Percentiles rank a stretch among this genome's conserved stretches.
phyloP scores from a whole-genome alignment of 306 rosid species.

The Argentina anserina region DNA sequence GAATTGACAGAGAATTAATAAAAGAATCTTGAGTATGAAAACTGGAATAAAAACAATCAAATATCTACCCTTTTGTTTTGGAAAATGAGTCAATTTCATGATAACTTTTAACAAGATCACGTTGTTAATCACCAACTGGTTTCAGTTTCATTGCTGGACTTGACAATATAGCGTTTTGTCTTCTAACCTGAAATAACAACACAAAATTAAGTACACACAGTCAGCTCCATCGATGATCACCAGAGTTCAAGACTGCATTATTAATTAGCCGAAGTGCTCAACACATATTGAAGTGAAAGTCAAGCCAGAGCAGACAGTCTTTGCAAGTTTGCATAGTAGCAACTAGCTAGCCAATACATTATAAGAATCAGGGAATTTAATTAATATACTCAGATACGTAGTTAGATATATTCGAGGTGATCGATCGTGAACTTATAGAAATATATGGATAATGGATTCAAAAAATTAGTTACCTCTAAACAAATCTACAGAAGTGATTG shows the following conservation, averaged over 20 bases:
- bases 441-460: neutral
- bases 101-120: neutral
- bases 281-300: neutral
- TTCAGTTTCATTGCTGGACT: neutral
- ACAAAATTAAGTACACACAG: neutral
- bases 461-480: neutral
- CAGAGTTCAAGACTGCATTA: neutral
- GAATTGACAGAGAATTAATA: too few relatives aligned
- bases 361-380: neutral
- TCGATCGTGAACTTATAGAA: neutral
- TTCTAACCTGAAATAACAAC: neutral
- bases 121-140: neutral
- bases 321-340: neutral
- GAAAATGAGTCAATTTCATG: neutral
- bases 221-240: neutral
- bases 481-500: neutral
- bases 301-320: neutral
- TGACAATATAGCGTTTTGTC: neutral
- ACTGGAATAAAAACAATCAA: neutral
- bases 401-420: neutral
- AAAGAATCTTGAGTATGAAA: too few relatives aligned
- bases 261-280: too few relatives aligned
- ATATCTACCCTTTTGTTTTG: neutral
- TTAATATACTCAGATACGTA: neutral
- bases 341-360: neutral